Evolutionary conservation across 2,329 filamentous ascomycete species (phyloP), one percentile per base, ranked within the genome.

Genomic region (Penicillium verrucosum): DNA sequence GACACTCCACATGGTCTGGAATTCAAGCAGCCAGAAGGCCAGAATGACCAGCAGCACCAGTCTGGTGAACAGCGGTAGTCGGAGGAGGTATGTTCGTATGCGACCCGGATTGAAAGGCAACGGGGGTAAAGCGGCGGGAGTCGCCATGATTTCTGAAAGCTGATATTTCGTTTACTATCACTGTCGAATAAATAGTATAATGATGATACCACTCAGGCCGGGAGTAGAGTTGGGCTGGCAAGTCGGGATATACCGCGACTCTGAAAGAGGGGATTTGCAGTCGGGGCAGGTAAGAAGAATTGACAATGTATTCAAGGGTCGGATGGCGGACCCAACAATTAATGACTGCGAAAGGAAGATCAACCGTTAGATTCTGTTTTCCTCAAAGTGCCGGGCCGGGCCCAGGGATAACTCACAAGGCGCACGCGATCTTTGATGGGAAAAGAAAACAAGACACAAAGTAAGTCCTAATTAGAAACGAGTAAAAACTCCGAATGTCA

Each of bases 61-160:
- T 49, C 92, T 85, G 27, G 94, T 97, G 71, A 94, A 92, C 1
- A 97, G 80, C 36, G 94, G 93, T n/a, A 97, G 81, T 47, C 92
- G 87, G 58, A 90, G 80, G 63, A 96, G 69, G 73, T 96, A 97
- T 9, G 89, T 90, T 63, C 90, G 88, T 66, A 92, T 82, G 65
- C 90, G 86, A 59, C 82, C 75, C 32, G 88, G 85, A 75, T 87
- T 92, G 75, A 95, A 87, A 56, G 82, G 79, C 66, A 81, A 65
- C 69, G 81, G 70, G 70, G 80, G 78, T 12, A 81, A 64, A 70
- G 81, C 70, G 73, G 78, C 75, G 1, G 73, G 71, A 46, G 75
- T 74, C 60, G 80, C 75, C 78, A 80, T 80, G 45, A 30, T 70
- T 51, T 50, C 25, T 46, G 11, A 41, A 18, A 34, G 36, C 6